phyloP scores from a whole-genome alignment of 2,329 filamentous ascomycete species.

The Achaetomium macrosporum region DNA sequence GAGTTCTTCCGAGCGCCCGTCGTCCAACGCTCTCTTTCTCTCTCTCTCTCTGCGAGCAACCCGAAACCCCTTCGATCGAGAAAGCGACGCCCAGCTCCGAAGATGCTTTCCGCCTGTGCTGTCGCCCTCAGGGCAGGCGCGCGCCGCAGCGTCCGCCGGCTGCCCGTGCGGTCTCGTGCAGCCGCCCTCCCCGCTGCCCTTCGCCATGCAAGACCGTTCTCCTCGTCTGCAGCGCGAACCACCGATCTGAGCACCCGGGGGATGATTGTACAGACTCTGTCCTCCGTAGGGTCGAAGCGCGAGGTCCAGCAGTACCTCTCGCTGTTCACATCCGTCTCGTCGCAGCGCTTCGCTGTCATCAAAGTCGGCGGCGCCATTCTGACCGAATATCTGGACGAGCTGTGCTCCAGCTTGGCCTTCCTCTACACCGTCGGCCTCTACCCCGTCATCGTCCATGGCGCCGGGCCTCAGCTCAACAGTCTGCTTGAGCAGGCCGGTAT shows the following conservation, averaged over 20 bases:
- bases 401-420: slow-evolving; percentile 84
- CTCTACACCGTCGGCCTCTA: slow-evolving; percentile 92
- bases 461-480: slow-evolving; percentile 89
- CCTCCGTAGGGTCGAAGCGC: slow-evolving; percentile 91
- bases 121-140: slow-evolving; percentile 40
- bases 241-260: slow-evolving; percentile 61
- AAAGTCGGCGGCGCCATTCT: slow-evolving; percentile 97
- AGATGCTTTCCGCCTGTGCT: slow-evolving; percentile 40
- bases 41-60: background rate
- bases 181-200: slow-evolving; percentile 21
- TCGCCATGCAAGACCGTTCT: slow-evolving; percentile 32
- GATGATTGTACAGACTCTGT: slow-evolving; percentile 83
- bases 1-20: background rate
- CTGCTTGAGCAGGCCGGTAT: slow-evolving; percentile 85
- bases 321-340: slow-evolving; percentile 93
- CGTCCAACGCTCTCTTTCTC: background rate
- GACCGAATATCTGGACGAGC: slow-evolving; percentile 85
- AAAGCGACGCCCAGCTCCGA: slow-evolving; percentile 7
- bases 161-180: slow-evolving; percentile 23
- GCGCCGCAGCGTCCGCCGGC: slow-evolving; percentile 35
- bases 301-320: slow-evolving; percentile 97
- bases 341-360: slow-evolving; percentile 95
- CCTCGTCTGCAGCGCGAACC: slow-evolving; percentile 29
- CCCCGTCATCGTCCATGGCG: slow-evolving; percentile 92
- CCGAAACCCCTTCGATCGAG: background rate